Base-by-base conservation (phyloP, 1,284 basidiomycete genomes). In the Uromyces viciae-fabae region DNA sequence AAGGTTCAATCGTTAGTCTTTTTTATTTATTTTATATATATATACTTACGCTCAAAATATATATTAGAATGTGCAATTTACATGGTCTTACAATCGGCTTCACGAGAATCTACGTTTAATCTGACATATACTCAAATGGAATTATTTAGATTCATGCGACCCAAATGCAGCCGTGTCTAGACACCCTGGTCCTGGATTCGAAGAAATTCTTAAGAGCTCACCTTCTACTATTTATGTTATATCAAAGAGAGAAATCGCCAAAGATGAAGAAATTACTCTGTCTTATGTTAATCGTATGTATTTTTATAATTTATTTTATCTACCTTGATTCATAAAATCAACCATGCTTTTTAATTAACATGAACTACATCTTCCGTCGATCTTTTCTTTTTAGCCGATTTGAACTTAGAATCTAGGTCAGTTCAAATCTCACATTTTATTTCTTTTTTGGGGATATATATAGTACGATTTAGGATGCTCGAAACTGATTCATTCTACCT, bases 141-240 rank as follows among this genome's bases (percentile, higher is more conserved):
- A 38, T n/a, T 66, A 33, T 3, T 52, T 42, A 81, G 78, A 81
- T 72, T 81, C 78, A 11, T 81, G 78, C 66, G 78, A 81, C 22
- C 69, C 78, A 15, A 81, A 81, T 81, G 78, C 78, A 2, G 31
- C 66, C n/a, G 58, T 64, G 31, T n/a, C 74, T 33, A 81, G 66
- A 31, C 69, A 73, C 56, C 69, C 69, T 25, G 78, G 78, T 66
- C 69, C 69, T 25, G 78, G 78, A 15, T 73, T 71, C 31, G 78
- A 81, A 60, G 78, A 81, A n/a, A 46, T 64, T 28, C 69, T 64
- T 22, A 81, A 81, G 46, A 81, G 52, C 33, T 38, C 78, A 60
- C 71, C 78, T 4, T 81, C 78, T n/a, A 81, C 78, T n/a, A 74
- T 81, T 46, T 81, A 81, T 52, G 78, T 81, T 15, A 66, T 74